Conservation (phyloP, 2,329 filamentous ascomycete species). For the Penicillium crustosum region DNA sequence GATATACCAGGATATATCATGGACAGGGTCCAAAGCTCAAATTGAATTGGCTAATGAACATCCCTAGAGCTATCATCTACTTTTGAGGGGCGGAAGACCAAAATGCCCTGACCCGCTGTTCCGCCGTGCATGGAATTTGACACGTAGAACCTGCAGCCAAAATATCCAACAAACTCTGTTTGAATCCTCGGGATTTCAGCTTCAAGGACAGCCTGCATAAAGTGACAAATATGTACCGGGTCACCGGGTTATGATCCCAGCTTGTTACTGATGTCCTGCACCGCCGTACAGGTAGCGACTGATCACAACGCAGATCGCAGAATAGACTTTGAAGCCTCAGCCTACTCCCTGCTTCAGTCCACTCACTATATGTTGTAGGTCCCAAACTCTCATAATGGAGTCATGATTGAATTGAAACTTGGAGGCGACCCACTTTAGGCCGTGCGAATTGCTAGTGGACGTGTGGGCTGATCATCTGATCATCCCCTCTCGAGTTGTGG, state of each 20-base stretch:
- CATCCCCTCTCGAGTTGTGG: slow-evolving; percentile 73
- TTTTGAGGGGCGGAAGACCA: not conserved
- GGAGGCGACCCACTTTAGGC: slow-evolving; percentile 70
- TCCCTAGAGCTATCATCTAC: not conserved
- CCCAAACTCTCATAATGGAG: slow-evolving; percentile 71
- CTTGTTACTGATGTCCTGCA: not conserved
- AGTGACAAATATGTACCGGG: not conserved
- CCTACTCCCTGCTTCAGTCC: not conserved
- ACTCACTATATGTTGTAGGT: slow-evolving; percentile 41
- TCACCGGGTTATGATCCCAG: not conserved
- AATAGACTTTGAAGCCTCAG: slow-evolving; percentile 4
- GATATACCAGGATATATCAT: not conserved
- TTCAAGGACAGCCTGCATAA: not conserved
- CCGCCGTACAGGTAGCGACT: not conserved
- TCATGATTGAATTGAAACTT: slow-evolving; percentile 85
- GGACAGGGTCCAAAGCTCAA: not conserved
- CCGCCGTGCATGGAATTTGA: not conserved
- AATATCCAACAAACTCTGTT: not conserved
- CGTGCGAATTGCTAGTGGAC: slow-evolving; percentile 60
- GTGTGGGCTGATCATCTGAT: slow-evolving; percentile 63
- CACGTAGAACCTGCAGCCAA: not conserved
- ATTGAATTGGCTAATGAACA: not conserved
- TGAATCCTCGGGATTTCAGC: not conserved
- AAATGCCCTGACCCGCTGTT: not conserved
- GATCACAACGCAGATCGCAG: slow-evolving; percentile 13